Percentiles rank a stretch among this genome's conserved stretches.
Evolutionary conservation across 495 filamentous ascomycete genomes (phyloP).

Genomic region (Cladorrhinum samala): DNA sequence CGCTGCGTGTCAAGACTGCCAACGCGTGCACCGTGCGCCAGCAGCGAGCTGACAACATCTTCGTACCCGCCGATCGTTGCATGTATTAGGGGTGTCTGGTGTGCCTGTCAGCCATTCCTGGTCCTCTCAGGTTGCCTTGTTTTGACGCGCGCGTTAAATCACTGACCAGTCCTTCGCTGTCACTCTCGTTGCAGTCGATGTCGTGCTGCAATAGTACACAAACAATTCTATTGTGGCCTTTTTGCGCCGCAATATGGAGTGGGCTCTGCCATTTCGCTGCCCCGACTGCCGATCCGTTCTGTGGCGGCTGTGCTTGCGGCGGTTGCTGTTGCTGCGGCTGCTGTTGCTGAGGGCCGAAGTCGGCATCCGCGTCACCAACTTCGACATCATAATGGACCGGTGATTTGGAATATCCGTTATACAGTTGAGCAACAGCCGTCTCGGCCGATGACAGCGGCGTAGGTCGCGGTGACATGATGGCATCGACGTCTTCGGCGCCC

Average conservation of each 20-base stretch:
- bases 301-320: neutral
- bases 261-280: slow-evolving; percentile 13
- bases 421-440: neutral
- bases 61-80: slow-evolving; percentile 13
- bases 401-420: neutral
- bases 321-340: neutral
- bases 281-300: neutral
- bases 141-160: neutral
- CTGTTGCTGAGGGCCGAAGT: neutral
- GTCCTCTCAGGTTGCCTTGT: no score
- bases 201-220: slow-evolving; percentile 15
- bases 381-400: no score
- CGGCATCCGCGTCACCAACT: no score
- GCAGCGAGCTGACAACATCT: slow-evolving; percentile 9
- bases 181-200: slow-evolving; percentile 21
- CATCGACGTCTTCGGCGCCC: neutral
- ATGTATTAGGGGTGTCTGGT: slow-evolving; percentile 18
- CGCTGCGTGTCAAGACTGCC: slow-evolving; percentile 6
- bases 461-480: neutral
- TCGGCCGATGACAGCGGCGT: neutral
- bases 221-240: slow-evolving; percentile 18
- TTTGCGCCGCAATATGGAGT: slow-evolving; percentile 25
- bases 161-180: slow-evolving; percentile 17
- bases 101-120: neutral
- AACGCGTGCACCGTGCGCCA: slow-evolving; percentile 16